Evolutionary conservation across 176 grass and related monocot genomes (phyloP), one percentile per base, ranked within the genome.

Genomic region (Carex scoparia): DNA sequence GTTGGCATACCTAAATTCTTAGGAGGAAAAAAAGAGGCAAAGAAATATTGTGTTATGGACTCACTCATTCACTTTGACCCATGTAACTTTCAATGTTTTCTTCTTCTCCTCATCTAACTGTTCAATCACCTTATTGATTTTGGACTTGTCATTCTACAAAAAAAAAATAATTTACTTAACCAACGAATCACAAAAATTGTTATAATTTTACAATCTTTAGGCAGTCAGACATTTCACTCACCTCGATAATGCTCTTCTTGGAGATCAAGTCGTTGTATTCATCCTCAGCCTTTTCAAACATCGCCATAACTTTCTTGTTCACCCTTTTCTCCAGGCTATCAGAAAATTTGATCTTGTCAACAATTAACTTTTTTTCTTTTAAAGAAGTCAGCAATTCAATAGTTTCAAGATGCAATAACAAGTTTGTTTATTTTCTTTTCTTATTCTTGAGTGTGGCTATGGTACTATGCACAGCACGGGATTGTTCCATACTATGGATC

Each of bases 251-350:
- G 57, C 86, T 94, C 91, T 99, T 99, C 88, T 92, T 99, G 23
- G 93, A 90, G 70, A 91, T 99, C 85, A 99, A 87, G 84, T 95
- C 90, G 81, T 92, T 95, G 76, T 95, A 99, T 89, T 99, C 96
- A 81, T 95, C 96, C 84, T 92, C 91, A 59, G 96, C 96, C 83
- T 95, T 99, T 82, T 99, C 96, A 92, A 99, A 99, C 93, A 99
- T 95, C 31, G 90, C 88, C 91, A 99, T 95, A 56, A 99, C 96
- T 86, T 99, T 99, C 79, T 99, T 99, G 87, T 99, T 99, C 32
- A 99, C 87, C 79, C 96, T 95, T 84, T 99, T 99, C 96, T 99
- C 93, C 79, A 99, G 91, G 85, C 96, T 99, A 87, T 55, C 75
- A 92, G 35, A 84, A 58, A 79, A 77, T 49, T 85, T 63, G 10